A percentile compares a stretch with the other conserved stretches of the same genome.
Conservation (phyloP, 495 filamentous ascomycete genomes). For the Hamigera avellanea region DNA sequence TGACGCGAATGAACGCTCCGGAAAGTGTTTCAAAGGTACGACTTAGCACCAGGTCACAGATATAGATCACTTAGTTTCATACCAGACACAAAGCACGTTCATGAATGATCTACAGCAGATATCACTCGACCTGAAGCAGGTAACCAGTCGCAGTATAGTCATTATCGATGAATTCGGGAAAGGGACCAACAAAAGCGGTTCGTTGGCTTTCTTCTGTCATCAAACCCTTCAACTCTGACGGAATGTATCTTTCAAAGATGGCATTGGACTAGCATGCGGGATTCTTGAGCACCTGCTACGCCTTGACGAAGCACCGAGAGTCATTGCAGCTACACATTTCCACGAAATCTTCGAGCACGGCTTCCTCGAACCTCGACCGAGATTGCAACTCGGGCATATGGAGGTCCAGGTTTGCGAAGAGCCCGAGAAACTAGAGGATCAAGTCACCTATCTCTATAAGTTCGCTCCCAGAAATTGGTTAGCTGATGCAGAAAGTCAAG, state of each 20-base stretch:
- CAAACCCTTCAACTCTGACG: neutral
- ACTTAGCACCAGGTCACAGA: neutral
- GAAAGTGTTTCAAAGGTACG: slow-evolving; percentile 67
- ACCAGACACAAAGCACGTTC: slow-evolving; percentile 85
- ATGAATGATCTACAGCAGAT: slow-evolving; percentile 89
- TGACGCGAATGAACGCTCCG: slow-evolving; percentile 77
- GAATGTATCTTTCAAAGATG: slow-evolving; percentile 36
- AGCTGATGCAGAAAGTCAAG: neutral
- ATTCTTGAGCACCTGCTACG: slow-evolving; percentile 66
- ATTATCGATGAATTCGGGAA: slow-evolving; percentile 96
- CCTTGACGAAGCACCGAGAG: slow-evolving; percentile 55
- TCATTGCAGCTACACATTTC: slow-evolving; percentile 84
- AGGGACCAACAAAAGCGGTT: slow-evolving; percentile 64
- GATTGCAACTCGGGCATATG: slow-evolving; percentile 73
- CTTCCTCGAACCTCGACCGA: slow-evolving; percentile 46
- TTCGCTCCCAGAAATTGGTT: slow-evolving; percentile 17
- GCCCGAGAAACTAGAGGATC: slow-evolving; percentile 48
- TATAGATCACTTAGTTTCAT: too few relatives aligned
- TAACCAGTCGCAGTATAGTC: slow-evolving; percentile 66
- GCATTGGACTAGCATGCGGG: slow-evolving; percentile 75
- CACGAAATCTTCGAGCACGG: slow-evolving; percentile 82
- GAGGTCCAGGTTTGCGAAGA: slow-evolving; percentile 61
- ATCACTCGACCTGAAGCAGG: slow-evolving; percentile 62
- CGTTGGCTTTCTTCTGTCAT: too few relatives aligned
- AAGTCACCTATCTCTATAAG: slow-evolving; percentile 84